Base-by-base conservation (phyloP, 352 stramenopile genomes). In the Phytophthora niederhauseri region DNA sequence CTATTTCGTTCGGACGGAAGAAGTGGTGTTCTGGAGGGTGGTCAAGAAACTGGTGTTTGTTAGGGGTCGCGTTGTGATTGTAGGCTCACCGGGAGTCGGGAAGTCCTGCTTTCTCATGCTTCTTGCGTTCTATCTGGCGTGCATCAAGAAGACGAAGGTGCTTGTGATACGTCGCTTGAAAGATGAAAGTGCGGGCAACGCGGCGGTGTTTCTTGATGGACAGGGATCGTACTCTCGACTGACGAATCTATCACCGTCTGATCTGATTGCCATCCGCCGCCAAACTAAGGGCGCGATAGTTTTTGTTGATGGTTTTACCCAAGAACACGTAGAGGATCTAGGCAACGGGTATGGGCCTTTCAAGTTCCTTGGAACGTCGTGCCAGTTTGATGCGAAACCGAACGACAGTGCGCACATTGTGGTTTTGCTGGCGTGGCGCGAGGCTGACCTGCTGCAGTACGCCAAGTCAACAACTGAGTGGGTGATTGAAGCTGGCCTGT, bases 91-190 rank as follows among this genome's bases (percentile, higher is more conserved):
- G 17, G 66, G 60, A 50, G 66, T 70, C 31, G 66, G 66, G 30
- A 70, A 74, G 48, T 70, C 61, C 6, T 73, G 66, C 38, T 70
- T 70, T 66, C 66, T 66, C 17, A 74, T 74, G 61, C 54, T 74
- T 15, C 20, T 63, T 49, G 66, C 24, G 3, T 70, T 74, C n/a
- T 70, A 74, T 4, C 22, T 74, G 55, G 60, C 61, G 17, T 70
- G 54, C 36, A 45, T 74, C 14, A 28, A 66, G 48, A 70, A 70
- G 15, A 49, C 24, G 31, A 59, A 63, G 38, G 66, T 74, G 36
- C 66, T 74, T 38, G 11, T 66, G 17, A 50, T 66, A 55, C 49
- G 36, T 66, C 36, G 51, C 36, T 41, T 60, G 30, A 59, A 60
- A 59, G 24, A 22, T 38, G 9, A 28, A 26, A 30, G 26, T 3